Evolutionary conservation across 148 eudicot species (phyloP), one percentile per base, ranked within the genome.

Genomic region (Persicaria tinctoria): DNA sequence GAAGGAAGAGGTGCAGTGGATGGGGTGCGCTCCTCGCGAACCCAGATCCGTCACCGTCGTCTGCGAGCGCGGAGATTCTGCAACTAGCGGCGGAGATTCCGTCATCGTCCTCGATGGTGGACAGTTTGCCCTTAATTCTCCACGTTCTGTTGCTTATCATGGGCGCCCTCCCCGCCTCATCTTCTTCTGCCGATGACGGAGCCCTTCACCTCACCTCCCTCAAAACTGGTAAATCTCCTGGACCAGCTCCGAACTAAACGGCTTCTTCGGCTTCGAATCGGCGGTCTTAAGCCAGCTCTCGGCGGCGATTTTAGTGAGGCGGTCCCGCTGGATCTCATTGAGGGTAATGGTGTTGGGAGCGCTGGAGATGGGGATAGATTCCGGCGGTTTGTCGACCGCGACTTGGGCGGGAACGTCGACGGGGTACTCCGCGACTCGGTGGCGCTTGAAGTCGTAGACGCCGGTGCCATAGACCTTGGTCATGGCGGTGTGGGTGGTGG

Each of bases 381-480:
- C 90, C 20, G 79, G 69, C 32, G 86, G 81, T 69, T 81, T 80
- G 17, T 84, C 90, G 64, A 55, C 72, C 55, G 75, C 72, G 64
- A 50, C n/a, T 12, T 23, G 74, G 41, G 47, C 74, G 38, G 80
- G 78, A 18, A 38, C 73, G 46, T 66, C 82, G 51, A 82, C 84
- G n/a, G 97, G 97, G 77, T 94, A 94, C 78, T 94, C 98, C 46
- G 98, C 98, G 45, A 94, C 98, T 16, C 85, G 89, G 82, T 91
- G 98, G 76, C 98, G 89, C 83, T 84, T 86, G 96, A 94, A 94
- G 53, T 91, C 97, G 85, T 74, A 92, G 20, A 80, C 76, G 16
- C 97, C 98, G 27, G 97, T 92, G 13, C 98, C 98, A 75, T 92
- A 86, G 8, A 94, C 86, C 75, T 82, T 94, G 13, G 98, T 86